Evolutionary conservation across 2,329 filamentous ascomycete species (phyloP), one percentile per base, ranked within the genome.

Genomic region (Decorospora gaudefroyi): DNA sequence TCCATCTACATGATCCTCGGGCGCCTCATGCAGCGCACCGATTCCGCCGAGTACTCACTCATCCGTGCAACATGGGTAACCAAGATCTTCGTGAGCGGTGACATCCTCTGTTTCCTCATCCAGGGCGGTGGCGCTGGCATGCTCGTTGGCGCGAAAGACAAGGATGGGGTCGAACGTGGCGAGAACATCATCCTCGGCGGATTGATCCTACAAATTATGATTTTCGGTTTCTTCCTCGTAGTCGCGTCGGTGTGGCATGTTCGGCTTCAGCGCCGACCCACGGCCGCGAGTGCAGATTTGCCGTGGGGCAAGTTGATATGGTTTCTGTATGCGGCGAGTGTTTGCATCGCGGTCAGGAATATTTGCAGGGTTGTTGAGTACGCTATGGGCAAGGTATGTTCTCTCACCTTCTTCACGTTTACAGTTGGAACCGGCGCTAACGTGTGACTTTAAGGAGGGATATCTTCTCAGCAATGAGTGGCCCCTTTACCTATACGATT

Each of bases 141-240:
- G 10, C 60, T 76, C 10, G 54, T 57, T 6, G 45, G 53, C 21
- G 60, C 66, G 0, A 61, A 61, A 1, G 59, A 63, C 17, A 15
- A 51, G 5, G 23, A 47, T 34, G 27, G 51, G 30, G 16, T 64
- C 34, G 53, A 72, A 17, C 63, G 67, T 9, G 79, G 76, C n/a
- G 61, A 79, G 51, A 73, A 76, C 12, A 69, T 84, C 34, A 76
- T 85, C n/a, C 64, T 84, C 6, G 76, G 55, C 1, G 82, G 83
- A 2, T 67, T 86, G 2, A 61, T 78, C 21, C 61, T 84, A 11
- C 83, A 86, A 57, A 72, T 86, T 16, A 26, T 80, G 28, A 74
- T 80, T 42, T 84, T 85, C 49, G 73, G 72, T 15, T 65, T 83
- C 23, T 86, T 85, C 55, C 64, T 79, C 23, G 42, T 74, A 4